Evolutionary conservation across 1,139 yeast genomes (phyloP), one percentile per base, ranked within the genome.

Genomic region (Kodamaea ohmeri): DNA sequence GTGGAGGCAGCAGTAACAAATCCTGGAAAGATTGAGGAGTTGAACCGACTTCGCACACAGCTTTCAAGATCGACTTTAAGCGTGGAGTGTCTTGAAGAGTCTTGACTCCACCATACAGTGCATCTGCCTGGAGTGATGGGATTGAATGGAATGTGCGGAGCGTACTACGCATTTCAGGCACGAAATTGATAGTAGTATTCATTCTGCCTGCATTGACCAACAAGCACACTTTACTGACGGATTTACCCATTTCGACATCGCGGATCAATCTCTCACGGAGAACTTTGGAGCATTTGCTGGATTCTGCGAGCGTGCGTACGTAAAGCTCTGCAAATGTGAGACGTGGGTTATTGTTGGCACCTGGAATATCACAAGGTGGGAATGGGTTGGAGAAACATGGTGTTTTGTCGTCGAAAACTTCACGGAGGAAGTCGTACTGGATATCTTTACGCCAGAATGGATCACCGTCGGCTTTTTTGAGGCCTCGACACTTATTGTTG

Each of bases 61-160:
- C 94, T 60, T 90, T 90, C 48, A 92, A 63, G 16, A 92, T 90
- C 0, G 95, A 83, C 58, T 92, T 92, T 46, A 92, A 72, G 40
- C 97, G 68, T 5, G 97, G 97, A 0, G 97, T 94, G 58, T 92
- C 98, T 61, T 92, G 97, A 31, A 92, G 67, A 40, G 89, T 94
- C 56, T 85, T 87, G 35, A 80, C 71, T 7, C 64, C 61, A 0
- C 71, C 73, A 32, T 68, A 58, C 37, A 63, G 63, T 9, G 83
- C 77, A 45, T 76, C 78, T 2, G 83, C 79, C 56, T 92, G 97
- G 37, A 92, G 68, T 5, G 90, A 80, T 1, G 98, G 98, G 26
- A 92, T 87, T 11, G 96, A 85, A 60, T 90, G 97, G 56, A 85
- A 92, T 0, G 97, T 90, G 51, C 97, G 71, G 49, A 90, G 70